Percentiles rank a stretch among this genome's conserved stretches.
Conservation (phyloP, 148 eudicot genomes). For the Amaranthus cruentus region DNA sequence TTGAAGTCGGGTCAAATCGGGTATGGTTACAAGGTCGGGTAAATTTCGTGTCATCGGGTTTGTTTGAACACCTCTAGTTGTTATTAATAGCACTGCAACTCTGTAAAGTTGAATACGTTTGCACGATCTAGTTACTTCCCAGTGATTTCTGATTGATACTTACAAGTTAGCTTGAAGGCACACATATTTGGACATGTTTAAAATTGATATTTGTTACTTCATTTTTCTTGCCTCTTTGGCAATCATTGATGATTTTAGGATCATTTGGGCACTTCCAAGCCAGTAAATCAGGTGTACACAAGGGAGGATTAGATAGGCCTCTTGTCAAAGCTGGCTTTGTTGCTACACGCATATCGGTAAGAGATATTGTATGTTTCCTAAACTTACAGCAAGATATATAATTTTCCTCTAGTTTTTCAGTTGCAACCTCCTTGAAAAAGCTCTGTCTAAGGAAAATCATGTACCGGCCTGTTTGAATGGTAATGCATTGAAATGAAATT, state of each 20-base stretch:
- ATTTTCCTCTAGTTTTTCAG: neutral
- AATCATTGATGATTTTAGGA: conserved; percentile 37
- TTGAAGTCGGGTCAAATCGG: too few species aligned
- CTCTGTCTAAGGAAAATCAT: neutral
- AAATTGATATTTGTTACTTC: neutral
- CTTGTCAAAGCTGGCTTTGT: conserved; percentile 98
- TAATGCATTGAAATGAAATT: too few species aligned
- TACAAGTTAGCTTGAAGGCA: too few species aligned
- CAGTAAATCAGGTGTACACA: conserved; percentile 96
- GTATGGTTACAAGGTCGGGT: too few species aligned
- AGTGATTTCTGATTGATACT: too few species aligned
- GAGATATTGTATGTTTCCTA: conserved; percentile 8
- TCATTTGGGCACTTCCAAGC: conserved; percentile 99
- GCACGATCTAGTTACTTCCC: too few species aligned
- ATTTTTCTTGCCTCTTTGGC: neutral
- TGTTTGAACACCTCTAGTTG: too few species aligned
- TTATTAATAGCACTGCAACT: too few species aligned
- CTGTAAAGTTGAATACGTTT: too few species aligned
- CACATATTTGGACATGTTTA: too few species aligned
- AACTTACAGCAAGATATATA: neutral
- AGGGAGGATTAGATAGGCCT: conserved; percentile 62
- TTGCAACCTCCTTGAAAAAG: conserved; percentile 2
- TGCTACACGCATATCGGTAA: conserved; percentile 95
- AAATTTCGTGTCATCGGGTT: too few species aligned
- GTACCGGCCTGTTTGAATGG: neutral